Base-by-base conservation (phyloP, 129 eudicot genomes). In the Logfia minima region DNA sequence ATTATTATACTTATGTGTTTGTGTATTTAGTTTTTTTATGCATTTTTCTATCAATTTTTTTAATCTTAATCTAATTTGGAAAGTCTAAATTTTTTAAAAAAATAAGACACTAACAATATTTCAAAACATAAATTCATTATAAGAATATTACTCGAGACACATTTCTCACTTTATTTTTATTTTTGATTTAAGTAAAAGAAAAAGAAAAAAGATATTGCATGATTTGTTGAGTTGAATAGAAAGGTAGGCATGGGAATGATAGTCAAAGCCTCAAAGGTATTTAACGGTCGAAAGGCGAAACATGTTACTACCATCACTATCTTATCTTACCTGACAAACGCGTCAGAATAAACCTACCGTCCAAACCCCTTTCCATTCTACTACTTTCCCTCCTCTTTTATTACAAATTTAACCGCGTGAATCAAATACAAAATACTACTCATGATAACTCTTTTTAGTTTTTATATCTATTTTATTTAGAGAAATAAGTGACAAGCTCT, bases 11-110 rank as follows among this genome's bases (percentile, higher is more conserved):
- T 74, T 74, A 69, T 32, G 68, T 72, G 74, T 35, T 35, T 64
- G 59, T 80, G 78, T 66, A 55, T 66, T 53, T 68, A 51, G 21
- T 16, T 81, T 43, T 16, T 68, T 35, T 66, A 55, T 80, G 77
- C 78, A 39, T 43, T 22, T 26, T 18, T 22, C 18, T 63, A 1
- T 26, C 32, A 1, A 11, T 0, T 23, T 41, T 45, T 48, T 48
- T 48, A 43, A 10, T 9, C 51, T 43, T n/a, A n/a, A n/a, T n/a
- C n/a, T n/a, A 10, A 9, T 9, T 43, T 8, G 16, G 51, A 43
- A 9, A 34, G 37, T 34, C 0, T 0, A 34, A 0, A 5, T 34
- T 34, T 0, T 4, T 4, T 4, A 32, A 32, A 32, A 32, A 5
- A 34, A 34, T 34, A 34, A 34, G 13, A 39, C 45, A 39, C 13